These are phyloP conservation scores for Coemansia sp. DNA, from an alignment of 192 early-diverging fungal species.

Conservation along the genomic window DNA sequence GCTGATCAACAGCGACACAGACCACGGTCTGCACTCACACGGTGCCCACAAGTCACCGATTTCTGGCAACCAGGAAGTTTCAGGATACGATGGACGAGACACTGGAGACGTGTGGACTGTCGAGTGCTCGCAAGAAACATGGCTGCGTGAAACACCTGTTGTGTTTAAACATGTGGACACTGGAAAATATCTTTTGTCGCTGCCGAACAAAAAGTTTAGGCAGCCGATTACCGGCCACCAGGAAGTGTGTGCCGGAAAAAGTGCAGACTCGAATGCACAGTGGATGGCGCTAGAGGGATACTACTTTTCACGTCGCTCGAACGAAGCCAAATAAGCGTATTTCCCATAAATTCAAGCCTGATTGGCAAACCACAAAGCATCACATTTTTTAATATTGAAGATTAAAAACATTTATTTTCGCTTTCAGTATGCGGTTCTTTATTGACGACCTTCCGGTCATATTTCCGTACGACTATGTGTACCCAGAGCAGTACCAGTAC, in stretches of 20 bases:
- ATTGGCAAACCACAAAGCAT: too few species aligned
- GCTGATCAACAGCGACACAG: conserved; percentile 47
- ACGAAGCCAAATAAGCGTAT: too few species aligned
- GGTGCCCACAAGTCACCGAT: conserved; percentile 41
- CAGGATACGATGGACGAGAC: conserved; percentile 50
- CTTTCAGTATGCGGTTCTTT: conserved; percentile 31
- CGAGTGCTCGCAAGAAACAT: conserved; percentile 28
- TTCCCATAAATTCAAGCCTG: too few species aligned
- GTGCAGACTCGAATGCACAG: conserved; percentile 36
- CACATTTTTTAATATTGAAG: too few species aligned
- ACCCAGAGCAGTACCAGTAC: conserved; percentile 98
- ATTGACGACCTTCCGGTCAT: conserved; percentile 77
- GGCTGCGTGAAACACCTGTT: conserved; percentile 35
- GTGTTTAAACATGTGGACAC: conserved; percentile 44
- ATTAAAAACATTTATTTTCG: too few species aligned
- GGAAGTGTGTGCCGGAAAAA: conserved; percentile 46
- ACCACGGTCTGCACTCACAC: conserved; percentile 50
- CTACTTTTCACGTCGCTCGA: conserved; percentile 11
- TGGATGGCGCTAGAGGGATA: conserved; percentile 51
- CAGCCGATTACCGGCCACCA: conserved; percentile 50
- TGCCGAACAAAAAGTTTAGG: conserved; percentile 41
- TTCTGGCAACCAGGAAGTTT: conserved; percentile 49
- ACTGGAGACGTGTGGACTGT: conserved; percentile 47
- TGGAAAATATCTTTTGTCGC: conserved; percentile 29
- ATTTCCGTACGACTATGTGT: conserved; percentile 99